Evolutionary conservation across 768 basidiomycete genomes (phyloP), one percentile per base, ranked within the genome.

Genomic region (Candolleomyces efflorescens): DNA sequence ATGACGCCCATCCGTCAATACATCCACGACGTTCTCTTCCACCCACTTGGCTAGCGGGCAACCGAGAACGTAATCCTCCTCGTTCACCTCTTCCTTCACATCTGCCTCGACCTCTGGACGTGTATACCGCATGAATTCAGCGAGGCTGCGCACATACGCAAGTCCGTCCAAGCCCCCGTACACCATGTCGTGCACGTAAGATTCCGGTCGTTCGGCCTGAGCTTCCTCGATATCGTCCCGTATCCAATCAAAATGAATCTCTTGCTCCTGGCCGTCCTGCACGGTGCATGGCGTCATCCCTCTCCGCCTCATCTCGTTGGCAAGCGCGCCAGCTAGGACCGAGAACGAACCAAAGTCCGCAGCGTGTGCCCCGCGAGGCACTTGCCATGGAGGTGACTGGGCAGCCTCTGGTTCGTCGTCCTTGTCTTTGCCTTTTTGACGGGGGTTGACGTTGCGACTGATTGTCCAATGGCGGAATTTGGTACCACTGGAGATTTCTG

Each of bases 91-190:
- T 32, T 32, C 32, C 32, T 32, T 32, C 32, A 32, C n/a, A n/a
- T n/a, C n/a, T n/a, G n/a, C n/a, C n/a, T 2, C 32, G 73, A 70
- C 6, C 77, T 76, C 47, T 75, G 69, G 1, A 61, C 63, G 13
- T 45, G 72, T 67, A 9, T 84, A 75, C 58, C 73, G 67, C 32
- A 86, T 75, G 61, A 92, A 92, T 69, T 89, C 86, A 23, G 89
- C 89, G 55, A 92, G 64, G 66, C 90, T 92, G 59, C 86, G 77
- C 53, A 86, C 79, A 67, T 92, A 92, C 5, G 90, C 90, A 24
- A 84, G 70, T 1, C 90, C 90, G 56, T 90, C 88, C 0, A 83
- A 76, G 47, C 90, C 89, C 0, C 90, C 90, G 65, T 91, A 92
- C 0, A 92, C 89, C n/a, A 90, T 66, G 65, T 90, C 87, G 18